Evolutionary conservation across 352 stramenopile genomes (phyloP).

Genomic region (Phytophthora cactorum): DNA sequence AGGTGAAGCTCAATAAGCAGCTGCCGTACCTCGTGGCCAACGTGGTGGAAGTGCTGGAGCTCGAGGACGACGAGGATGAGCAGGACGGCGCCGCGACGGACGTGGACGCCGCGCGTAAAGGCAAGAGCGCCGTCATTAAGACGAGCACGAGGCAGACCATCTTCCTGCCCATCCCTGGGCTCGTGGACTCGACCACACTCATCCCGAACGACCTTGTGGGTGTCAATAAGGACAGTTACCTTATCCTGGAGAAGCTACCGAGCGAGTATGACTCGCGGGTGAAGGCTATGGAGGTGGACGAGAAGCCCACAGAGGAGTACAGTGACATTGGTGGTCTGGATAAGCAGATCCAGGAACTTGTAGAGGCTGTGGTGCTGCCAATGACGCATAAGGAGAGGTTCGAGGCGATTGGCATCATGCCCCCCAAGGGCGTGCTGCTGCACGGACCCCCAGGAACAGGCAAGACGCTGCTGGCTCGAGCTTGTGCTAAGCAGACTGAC

Average conservation of each 20-base stretch:
- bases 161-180: conserved; percentile 97
- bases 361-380: conserved; percentile 97
- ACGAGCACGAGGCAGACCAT: conserved; percentile 99
- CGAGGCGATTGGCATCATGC: conserved; percentile 95
- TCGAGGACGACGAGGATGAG: conserved; percentile 93
- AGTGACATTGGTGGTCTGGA: conserved; percentile 96
- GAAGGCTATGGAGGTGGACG: conserved; percentile 98
- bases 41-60: conserved; percentile 94
- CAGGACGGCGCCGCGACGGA: conserved; percentile 95
- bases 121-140: conserved; percentile 97
- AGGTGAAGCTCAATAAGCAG: conserved; percentile 99
- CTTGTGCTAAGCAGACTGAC: conserved; percentile 98
- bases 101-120: conserved; percentile 91
- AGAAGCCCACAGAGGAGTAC: conserved; percentile 95
- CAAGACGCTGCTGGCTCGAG: conserved; percentile 98
- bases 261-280: conserved; percentile 98
- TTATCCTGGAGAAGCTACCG: conserved; percentile 99
- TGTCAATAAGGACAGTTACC: conserved; percentile 99
- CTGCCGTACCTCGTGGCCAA: conserved; percentile 99
- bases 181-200: conserved; percentile 95
- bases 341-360: conserved; percentile 99
- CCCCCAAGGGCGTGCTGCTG: conserved; percentile 97
- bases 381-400: conserved; percentile 99
- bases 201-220: conserved; percentile 98
- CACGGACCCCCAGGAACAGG: conserved; percentile 97